Conservation (phyloP, 257 asterid species). For the Plantago major region DNA sequence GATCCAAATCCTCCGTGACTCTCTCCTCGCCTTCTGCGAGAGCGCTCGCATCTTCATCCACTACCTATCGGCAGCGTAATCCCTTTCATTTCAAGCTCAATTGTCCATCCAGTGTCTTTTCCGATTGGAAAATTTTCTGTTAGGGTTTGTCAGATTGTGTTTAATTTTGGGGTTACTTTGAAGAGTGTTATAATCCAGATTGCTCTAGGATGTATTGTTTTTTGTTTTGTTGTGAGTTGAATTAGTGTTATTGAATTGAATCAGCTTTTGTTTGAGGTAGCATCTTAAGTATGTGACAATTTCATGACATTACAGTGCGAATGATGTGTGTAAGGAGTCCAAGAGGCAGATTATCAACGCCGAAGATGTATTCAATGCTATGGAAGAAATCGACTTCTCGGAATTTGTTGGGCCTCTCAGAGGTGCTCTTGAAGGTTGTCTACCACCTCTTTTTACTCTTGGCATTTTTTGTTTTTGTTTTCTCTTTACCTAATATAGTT, state of each 20-base stretch:
- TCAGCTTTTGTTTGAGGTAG: not conserved
- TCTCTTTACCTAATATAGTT: not conserved
- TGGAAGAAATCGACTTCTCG: slow-evolving; percentile 82
- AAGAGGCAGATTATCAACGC: slow-evolving; percentile 76
- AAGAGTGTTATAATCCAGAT: no score
- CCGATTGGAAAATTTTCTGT: not conserved
- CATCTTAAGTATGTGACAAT: not conserved
- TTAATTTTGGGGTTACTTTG: no score
- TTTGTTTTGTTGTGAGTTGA: no score
- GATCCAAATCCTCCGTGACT: slow-evolving; percentile 63
- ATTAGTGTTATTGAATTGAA: not conserved
- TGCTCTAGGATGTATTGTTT: no score
- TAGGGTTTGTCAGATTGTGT: not conserved
- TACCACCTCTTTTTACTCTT: not conserved
- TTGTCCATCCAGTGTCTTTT: not conserved
- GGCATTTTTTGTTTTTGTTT: slow-evolving; percentile 9
- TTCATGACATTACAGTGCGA: slow-evolving; percentile 46
- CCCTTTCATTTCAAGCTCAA: not conserved
- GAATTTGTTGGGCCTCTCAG: slow-evolving; percentile 80
- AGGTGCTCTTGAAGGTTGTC: slow-evolving; percentile 73
- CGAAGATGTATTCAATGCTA: slow-evolving; percentile 90
- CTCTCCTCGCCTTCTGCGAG: slow-evolving; percentile 79
- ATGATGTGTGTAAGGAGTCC: slow-evolving; percentile 83
- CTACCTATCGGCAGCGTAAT: slow-evolving; percentile 80
- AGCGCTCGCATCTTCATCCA: slow-evolving; percentile 84